Conservation (phyloP, 306 rosid species). For the Cicer yamashitae region DNA sequence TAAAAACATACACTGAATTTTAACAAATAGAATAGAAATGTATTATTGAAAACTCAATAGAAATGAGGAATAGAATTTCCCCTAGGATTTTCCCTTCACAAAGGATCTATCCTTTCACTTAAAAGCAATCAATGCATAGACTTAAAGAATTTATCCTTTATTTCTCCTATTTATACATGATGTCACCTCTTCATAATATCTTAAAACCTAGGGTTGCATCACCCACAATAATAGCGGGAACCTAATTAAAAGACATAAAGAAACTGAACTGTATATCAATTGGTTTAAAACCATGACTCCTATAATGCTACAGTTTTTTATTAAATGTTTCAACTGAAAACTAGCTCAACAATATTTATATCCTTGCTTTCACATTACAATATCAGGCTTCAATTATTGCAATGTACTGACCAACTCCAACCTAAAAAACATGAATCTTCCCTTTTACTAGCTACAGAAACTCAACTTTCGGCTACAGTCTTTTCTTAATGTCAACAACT, state of each 20-base stretch:
- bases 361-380: background rate
- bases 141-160: background rate
- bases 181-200: background rate
- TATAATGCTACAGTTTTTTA: background rate
- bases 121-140: background rate
- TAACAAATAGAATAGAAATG: background rate
- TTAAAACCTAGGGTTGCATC: background rate
- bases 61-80: background rate
- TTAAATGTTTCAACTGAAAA: background rate
- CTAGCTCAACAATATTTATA: background rate
- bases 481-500: background rate
- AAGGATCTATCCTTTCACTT: background rate
- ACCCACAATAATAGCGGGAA: background rate
- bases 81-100: background rate
- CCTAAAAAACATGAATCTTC: background rate
- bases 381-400: background rate
- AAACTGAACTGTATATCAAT: background rate
- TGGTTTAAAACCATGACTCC: background rate
- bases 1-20: too few species aligned
- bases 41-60: constrained; percentile 5
- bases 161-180: background rate
- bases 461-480: background rate
- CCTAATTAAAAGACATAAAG: background rate
- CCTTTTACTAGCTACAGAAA: background rate
- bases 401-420: background rate